Evolutionary conservation across 2,329 filamentous ascomycete species (phyloP).

Genomic region (Cladosporium sp.): DNA sequence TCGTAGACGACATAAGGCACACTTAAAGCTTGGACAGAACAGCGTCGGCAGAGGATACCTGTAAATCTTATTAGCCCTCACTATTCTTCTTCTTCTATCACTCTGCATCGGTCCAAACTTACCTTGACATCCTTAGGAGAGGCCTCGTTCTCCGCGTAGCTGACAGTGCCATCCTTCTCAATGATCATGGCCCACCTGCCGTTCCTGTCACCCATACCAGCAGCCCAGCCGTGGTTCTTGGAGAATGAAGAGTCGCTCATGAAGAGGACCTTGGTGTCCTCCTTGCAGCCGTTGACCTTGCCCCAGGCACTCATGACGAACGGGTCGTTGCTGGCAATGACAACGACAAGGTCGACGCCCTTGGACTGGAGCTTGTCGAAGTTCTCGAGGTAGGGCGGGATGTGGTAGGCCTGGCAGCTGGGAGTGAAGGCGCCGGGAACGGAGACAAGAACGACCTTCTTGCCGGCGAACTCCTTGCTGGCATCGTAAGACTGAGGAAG

Average conservation of each 20-base stretch:
- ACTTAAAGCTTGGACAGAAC: slow-evolving; percentile 45
- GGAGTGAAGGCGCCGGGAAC: slow-evolving; percentile 79
- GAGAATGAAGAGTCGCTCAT: slow-evolving; percentile 74
- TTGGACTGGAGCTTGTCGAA: slow-evolving; percentile 66
- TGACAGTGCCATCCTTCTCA: slow-evolving; percentile 73
- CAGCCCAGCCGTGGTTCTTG: slow-evolving; percentile 71
- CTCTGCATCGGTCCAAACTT: slow-evolving; percentile 19
- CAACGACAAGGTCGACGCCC: slow-evolving; percentile 75
- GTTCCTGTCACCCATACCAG: slow-evolving; percentile 63
- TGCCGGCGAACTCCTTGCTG: slow-evolving; percentile 66
- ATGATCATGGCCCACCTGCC: slow-evolving; percentile 75
- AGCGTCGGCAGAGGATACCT: slow-evolving; percentile 46
- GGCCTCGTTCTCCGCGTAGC: slow-evolving; percentile 71
- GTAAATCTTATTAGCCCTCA: not conserved
- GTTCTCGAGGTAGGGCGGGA: slow-evolving; percentile 74
- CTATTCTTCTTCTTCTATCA: not conserved
- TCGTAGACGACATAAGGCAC: not conserved
- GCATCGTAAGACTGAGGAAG: slow-evolving; percentile 74
- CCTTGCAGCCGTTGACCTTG: slow-evolving; percentile 76
- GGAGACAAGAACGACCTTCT: slow-evolving; percentile 66
- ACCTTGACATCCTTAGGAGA: slow-evolving; percentile 46
- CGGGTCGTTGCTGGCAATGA: slow-evolving; percentile 79
- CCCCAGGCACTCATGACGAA: slow-evolving; percentile 87
- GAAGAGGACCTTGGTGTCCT: slow-evolving; percentile 71
- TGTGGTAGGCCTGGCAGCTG: slow-evolving; percentile 74